Conservation (phyloP, 2,329 filamentous ascomycete species). For the Pestalotiopsis sp. region DNA sequence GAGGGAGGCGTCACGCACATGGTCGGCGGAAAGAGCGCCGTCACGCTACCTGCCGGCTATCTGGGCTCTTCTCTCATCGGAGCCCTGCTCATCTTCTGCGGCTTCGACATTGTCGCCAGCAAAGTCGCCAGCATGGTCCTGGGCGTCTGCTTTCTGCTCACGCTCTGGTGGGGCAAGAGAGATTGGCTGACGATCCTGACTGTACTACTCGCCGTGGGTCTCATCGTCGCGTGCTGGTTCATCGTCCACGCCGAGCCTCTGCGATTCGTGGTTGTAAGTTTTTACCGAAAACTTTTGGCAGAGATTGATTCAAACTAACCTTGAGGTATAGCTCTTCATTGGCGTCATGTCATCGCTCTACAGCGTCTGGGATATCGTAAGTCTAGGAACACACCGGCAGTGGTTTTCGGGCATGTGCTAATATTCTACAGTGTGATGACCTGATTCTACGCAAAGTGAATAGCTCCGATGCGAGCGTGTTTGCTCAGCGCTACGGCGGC, state of each 20-base stretch:
- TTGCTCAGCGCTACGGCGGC: conserved; percentile 76
- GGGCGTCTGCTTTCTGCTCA: conserved; percentile 76
- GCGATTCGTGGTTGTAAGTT: conserved; percentile 67
- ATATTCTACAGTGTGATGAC: conserved; percentile 65
- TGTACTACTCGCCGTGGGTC: conserved; percentile 68
- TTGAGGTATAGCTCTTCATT: conserved; percentile 64
- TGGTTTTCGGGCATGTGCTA: not conserved
- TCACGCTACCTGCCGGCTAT: conserved; percentile 79
- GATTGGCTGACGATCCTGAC: conserved; percentile 80
- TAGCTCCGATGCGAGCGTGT: conserved; percentile 77
- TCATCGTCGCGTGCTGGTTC: conserved; percentile 79
- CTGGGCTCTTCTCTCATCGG: conserved; percentile 78
- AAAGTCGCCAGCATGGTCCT: conserved; percentile 78
- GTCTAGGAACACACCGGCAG: conserved; percentile 22
- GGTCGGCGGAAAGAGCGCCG: conserved; percentile 69
- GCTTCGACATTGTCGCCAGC: conserved; percentile 80
- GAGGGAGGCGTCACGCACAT: conserved; percentile 82
- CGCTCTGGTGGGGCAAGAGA: conserved; percentile 78
- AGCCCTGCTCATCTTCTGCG: conserved; percentile 76
- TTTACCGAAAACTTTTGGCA: conserved; percentile 14
- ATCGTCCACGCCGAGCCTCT: conserved; percentile 75
- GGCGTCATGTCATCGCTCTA: conserved; percentile 82
- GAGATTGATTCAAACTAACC: not conserved
- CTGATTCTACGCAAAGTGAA: conserved; percentile 81
- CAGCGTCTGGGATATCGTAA: conserved; percentile 79